Base-by-base conservation (phyloP, 139 green algal species). In the Coccomyxa sp. region DNA sequence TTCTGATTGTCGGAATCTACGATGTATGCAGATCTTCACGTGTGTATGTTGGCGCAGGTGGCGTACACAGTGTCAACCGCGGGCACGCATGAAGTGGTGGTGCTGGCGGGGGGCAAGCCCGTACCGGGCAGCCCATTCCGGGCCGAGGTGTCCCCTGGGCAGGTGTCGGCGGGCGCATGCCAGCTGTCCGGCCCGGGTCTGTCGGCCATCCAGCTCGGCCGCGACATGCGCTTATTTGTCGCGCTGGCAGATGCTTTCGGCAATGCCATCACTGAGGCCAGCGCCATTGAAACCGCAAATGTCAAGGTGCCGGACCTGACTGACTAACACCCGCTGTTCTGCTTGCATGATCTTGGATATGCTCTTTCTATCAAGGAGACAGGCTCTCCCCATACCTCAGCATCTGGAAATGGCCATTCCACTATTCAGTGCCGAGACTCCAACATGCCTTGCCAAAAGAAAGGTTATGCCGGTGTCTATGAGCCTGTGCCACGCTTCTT, bases 151-250 rank as follows among this genome's bases (percentile, higher is more conserved):
- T 38, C n/a, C 21, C 60, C 84, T 17, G 84, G 76, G 23, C 74
- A 81, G 45, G 76, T 84, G 16, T 27, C 68, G 32, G 74, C 84
- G 13, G 13, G 10, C 66, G 77, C 31, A 80, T 83, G 79, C 58
- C 80, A 81, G 32, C 66, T 87, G 76, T 85, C 74, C 67, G 84
- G 84, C n/a, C 84, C 84, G 31, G 84, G 84, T 15, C 45, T 87
- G 76, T 23, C 51, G 23, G 76, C 84, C 45, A 79, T 87, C 25
- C 71, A 81, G 84, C 84, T 87, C 21, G 84, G 84, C 51, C 82
- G 82, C 66, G 58, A 75, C 31, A 80, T n/a, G 58, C 58, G 66
- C 27, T 18, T 87, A 18, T 85, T 81, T 63, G 28, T 84, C 27
- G 76, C 85, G 31, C 81, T 87, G 71, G 66, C 76, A 25, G 84